These are phyloP conservation scores for Pichia scutulata DNA, from an alignment of 805 yeast species.

Conservation along the genomic window DNA sequence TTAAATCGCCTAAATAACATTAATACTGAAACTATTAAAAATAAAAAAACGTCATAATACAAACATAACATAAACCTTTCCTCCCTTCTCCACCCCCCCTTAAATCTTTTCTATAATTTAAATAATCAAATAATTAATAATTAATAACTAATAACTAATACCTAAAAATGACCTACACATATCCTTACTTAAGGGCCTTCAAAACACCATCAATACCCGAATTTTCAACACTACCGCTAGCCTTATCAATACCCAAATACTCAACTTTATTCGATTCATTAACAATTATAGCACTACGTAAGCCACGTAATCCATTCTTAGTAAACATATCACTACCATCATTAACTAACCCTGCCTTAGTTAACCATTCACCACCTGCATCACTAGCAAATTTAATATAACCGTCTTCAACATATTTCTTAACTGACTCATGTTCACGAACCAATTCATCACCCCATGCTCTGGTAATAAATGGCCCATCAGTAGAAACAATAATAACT, in stretches of 20 bases:
- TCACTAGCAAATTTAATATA: constrained; percentile 46
- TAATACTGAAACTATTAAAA: background rate
- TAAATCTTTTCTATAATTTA: background rate
- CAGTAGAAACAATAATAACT: constrained; percentile 32
- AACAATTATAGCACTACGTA: constrained; percentile 65
- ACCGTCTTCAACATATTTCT: constrained; percentile 2
- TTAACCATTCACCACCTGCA: constrained; percentile 31
- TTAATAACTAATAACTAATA: background rate
- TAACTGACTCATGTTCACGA: constrained; percentile 15
- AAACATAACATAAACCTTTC: no score
- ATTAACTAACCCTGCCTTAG: constrained; percentile 7
- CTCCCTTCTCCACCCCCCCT: no score
- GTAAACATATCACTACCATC: constrained; percentile 9
- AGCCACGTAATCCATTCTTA: constrained; percentile 11
- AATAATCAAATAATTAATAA: no score
- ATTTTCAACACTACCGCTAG: constrained; percentile 20
- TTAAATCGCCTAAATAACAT: constrained; percentile 23
- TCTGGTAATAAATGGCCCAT: constrained; percentile 34
- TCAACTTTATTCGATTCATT: constrained; percentile 30
- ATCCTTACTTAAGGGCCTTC: background rate
- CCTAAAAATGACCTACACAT: background rate
- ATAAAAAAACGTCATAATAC: no score
- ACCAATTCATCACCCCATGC: constrained; percentile 46
- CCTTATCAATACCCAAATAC: constrained; percentile 37
- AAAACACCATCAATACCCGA: constrained; percentile 13